Conservation (phyloP, 176 grass and related monocot species). For the Juncus inflexus region DNA sequence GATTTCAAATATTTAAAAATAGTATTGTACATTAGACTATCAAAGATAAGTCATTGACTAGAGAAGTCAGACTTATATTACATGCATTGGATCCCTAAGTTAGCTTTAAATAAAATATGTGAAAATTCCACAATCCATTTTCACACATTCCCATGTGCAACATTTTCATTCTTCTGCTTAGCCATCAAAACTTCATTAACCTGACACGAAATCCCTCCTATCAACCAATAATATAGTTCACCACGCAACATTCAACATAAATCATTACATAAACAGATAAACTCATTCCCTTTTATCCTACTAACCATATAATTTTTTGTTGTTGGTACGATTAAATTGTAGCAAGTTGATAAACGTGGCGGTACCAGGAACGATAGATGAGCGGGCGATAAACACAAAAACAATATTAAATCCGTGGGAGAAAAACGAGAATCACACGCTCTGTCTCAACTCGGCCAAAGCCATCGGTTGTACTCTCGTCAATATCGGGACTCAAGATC, state of each 20-base stretch:
- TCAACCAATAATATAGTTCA: too few relatives aligned
- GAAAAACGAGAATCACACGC: conserved; percentile 96
- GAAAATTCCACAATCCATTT: background rate
- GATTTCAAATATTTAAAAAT: conserved; percentile 9
- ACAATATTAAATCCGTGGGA: conserved; percentile 86
- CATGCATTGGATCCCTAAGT: conserved; percentile 14
- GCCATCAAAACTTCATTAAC: too few relatives aligned
- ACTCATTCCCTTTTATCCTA: too few relatives aligned
- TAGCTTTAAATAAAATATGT: conserved; percentile 15
- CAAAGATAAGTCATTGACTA: conserved; percentile 20
- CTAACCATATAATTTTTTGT: too few relatives aligned
- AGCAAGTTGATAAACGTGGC: conserved; percentile 98
- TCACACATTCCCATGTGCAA: too few relatives aligned
- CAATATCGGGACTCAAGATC: conserved; percentile 93
- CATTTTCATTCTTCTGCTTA: too few relatives aligned
- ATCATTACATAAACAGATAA: too few relatives aligned
- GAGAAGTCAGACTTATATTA: background rate
- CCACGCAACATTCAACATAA: too few relatives aligned
- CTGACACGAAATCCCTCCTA: too few relatives aligned
- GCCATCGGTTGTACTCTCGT: conserved; percentile 93
- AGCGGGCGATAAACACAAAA: conserved; percentile 90
- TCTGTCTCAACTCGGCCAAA: conserved; percentile 91
- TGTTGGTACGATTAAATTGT: background rate
- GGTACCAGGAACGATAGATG: conserved; percentile 82
- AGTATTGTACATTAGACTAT: conserved; percentile 15